phyloP scores from a whole-genome alignment of 345 rosid species.

The Sonneratia caseolaris region DNA sequence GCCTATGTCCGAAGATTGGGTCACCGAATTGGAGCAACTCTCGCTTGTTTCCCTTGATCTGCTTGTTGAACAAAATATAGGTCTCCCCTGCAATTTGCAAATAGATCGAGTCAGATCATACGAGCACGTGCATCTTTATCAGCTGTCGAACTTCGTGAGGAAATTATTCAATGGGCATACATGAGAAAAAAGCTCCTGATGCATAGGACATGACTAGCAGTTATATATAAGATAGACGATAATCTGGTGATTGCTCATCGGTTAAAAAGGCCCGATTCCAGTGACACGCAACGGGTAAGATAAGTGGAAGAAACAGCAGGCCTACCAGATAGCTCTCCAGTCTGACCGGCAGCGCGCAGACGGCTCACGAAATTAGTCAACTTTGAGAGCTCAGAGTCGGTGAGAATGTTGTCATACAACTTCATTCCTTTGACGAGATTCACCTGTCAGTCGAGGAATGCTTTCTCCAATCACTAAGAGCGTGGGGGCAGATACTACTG shows the following conservation, averaged over 20 bases:
- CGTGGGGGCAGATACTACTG: not conserved
- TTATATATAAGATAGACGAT: not conserved
- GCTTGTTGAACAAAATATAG: conserved; percentile 85
- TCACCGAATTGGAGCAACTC: conserved; percentile 84
- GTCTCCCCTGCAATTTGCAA: conserved; percentile 54
- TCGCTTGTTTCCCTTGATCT: conserved; percentile 82
- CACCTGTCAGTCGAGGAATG: conserved; percentile 45
- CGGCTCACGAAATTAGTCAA: conserved; percentile 44
- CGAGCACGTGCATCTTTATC: not conserved
- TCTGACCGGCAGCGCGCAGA: conserved; percentile 79
- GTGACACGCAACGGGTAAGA: not conserved
- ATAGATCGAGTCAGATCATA: not conserved
- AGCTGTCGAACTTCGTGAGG: not conserved
- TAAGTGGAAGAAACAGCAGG: not conserved
- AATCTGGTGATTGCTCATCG: not conserved
- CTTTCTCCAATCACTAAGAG: conserved; percentile 7
- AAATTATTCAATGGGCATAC: too few species aligned
- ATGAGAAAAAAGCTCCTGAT: not conserved
- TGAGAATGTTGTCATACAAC: conserved; percentile 66
- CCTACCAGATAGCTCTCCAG: conserved; percentile 71
- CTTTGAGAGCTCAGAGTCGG: conserved; percentile 64
- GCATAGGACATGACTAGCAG: not conserved
- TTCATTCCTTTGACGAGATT: conserved; percentile 94
- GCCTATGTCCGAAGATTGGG: conserved; percentile 69
- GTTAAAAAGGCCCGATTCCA: not conserved